Conservation (phyloP, 2,329 filamentous ascomycete species). For the Botrytis paeoniae region DNA sequence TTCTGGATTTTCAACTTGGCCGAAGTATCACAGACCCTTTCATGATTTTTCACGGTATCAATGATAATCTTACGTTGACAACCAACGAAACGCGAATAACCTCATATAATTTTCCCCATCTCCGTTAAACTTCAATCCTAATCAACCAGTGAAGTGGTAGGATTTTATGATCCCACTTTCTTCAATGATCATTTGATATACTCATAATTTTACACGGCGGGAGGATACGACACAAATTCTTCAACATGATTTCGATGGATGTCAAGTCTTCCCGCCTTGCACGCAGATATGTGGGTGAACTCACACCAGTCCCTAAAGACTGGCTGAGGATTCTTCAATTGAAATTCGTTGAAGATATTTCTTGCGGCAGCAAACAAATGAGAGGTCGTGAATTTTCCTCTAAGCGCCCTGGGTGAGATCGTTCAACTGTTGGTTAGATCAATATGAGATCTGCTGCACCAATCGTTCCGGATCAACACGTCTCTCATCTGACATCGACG, state of each 20-base stretch:
- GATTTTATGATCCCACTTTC: not conserved
- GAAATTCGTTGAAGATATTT: not conserved
- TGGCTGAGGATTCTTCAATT: not conserved
- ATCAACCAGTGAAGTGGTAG: not conserved
- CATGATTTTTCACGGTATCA: not conserved
- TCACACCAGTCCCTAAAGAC: not conserved
- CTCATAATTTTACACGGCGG: not conserved
- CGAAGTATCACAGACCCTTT: not conserved
- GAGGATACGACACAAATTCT: not conserved
- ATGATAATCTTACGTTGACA: not conserved
- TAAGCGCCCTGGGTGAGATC: not conserved
- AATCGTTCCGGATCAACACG: constrained; percentile 3
- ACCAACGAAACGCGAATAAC: constrained; percentile 6
- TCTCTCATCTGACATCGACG: not conserved
- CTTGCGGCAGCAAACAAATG: not conserved
- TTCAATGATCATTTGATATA: not conserved
- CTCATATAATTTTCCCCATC: not conserved
- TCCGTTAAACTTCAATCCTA: not conserved
- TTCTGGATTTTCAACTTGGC: not conserved
- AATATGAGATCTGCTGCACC: not conserved
- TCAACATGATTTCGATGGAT: not conserved
- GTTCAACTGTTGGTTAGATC: constrained; percentile 1
- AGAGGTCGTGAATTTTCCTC: not conserved
- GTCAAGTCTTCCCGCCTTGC: not conserved
- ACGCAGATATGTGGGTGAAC: not conserved